Evolutionary conservation across 208 protist genomes (phyloP).

Genomic region (Tetramitus jugosus): DNA sequence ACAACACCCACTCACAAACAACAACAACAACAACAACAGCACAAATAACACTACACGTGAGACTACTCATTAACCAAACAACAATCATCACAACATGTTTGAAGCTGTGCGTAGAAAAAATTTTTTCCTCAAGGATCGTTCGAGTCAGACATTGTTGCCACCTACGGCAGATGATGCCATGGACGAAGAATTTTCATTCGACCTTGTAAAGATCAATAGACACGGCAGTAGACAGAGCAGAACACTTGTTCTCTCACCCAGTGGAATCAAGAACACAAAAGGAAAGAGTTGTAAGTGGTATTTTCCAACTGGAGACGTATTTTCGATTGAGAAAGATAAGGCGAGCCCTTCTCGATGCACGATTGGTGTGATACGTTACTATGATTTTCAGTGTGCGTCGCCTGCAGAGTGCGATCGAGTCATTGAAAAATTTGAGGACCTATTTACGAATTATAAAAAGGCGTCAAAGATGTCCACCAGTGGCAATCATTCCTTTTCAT

Average conservation of each 20-base stretch:
- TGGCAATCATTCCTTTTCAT: neutral
- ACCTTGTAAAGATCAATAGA: conserved; percentile 2
- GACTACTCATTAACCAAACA: no score
- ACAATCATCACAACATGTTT: no score
- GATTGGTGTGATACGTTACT: neutral
- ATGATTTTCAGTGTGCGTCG: conserved; percentile 15
- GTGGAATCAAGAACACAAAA: conserved; percentile 13
- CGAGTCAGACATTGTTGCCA: no score
- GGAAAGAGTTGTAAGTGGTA: conserved; percentile 7
- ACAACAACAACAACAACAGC: no score
- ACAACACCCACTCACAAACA: no score
- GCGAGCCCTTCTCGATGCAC: neutral
- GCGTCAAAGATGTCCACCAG: neutral
- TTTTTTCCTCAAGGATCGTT: no score
- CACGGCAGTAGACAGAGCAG: neutral
- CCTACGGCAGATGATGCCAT: no score
- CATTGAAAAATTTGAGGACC: neutral
- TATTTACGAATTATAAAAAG: neutral
- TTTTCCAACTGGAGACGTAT: neutral
- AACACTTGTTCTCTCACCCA: neutral
- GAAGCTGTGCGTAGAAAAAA: no score
- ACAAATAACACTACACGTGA: no score
- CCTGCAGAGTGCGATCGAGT: neutral
- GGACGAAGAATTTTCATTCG: no score
- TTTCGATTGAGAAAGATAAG: neutral